Conservation (phyloP, 148 eudicot species). For the Rhododendron henanense region DNA sequence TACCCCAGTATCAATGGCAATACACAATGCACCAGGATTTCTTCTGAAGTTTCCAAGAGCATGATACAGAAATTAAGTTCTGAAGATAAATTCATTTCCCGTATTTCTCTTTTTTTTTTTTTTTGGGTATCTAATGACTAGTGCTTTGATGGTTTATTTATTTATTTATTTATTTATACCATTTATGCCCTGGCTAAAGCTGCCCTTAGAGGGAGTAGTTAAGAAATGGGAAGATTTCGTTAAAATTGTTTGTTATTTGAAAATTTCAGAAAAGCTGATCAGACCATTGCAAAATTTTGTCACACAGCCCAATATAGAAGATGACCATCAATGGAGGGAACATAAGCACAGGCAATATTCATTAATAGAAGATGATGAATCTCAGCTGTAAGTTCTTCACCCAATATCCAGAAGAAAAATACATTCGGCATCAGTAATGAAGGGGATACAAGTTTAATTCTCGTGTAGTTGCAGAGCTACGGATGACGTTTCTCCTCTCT, state of each 20-base stretch:
- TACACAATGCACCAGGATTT: neutral
- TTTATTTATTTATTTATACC: no score
- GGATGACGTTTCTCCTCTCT: neutral
- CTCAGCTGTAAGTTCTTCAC: neutral
- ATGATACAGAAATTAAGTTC: neutral
- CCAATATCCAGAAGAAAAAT: neutral
- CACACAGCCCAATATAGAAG: neutral
- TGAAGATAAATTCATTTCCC: neutral
- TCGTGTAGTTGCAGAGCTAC: neutral
- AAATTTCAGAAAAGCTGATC: neutral
- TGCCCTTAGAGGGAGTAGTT: no score
- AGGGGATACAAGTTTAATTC: neutral
- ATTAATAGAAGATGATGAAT: neutral
- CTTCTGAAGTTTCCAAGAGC: neutral
- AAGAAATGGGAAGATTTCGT: no score
- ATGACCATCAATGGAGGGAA: neutral
- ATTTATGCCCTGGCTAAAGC: neutral
- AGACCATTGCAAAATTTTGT: neutral
- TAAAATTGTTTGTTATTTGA: no score
- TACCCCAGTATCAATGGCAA: neutral
- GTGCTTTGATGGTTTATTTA: no score
- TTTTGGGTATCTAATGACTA: no score
- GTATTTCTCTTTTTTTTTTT: no score
- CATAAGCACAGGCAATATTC: neutral
- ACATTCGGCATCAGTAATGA: constrained; percentile 11